phyloP scores from a whole-genome alignment of 192 early-diverging fungal species.

The Coemansia sp. region DNA sequence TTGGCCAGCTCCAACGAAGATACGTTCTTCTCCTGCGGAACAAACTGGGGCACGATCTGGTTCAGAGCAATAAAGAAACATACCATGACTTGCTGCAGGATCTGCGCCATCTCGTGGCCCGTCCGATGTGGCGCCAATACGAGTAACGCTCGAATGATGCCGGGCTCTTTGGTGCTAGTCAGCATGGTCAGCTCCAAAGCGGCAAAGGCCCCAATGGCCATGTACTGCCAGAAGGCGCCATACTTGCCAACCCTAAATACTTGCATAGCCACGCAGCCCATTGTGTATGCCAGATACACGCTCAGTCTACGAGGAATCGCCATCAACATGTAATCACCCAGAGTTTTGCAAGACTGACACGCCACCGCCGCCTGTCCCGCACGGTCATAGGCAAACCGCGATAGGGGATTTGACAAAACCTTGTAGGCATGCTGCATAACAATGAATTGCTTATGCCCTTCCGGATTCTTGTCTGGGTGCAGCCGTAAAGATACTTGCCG shows the following conservation, averaged over 20 bases:
- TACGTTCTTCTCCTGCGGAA: slow-evolving; percentile 39
- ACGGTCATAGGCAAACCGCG: slow-evolving; percentile 73
- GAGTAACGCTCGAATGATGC: slow-evolving; percentile 25
- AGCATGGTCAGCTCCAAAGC: slow-evolving; percentile 49
- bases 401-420: slow-evolving; percentile 67
- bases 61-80: slow-evolving; percentile 54
- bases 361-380: slow-evolving; percentile 62
- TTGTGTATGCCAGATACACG: slow-evolving; percentile 29
- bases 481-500: slow-evolving; percentile 60
- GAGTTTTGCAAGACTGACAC: slow-evolving; percentile 62
- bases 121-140: slow-evolving; percentile 46
- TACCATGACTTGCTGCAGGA: slow-evolving; percentile 45
- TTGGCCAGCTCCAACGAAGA: slow-evolving; percentile 41
- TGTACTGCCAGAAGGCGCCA: slow-evolving; percentile 53
- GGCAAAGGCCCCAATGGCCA: slow-evolving; percentile 43
- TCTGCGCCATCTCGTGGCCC: slow-evolving; percentile 44
- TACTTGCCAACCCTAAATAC: slow-evolving; percentile 43
- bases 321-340: slow-evolving; percentile 86
- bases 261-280: slow-evolving; percentile 47
- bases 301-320: slow-evolving; percentile 40
- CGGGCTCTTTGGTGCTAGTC: slow-evolving; percentile 31
- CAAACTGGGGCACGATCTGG: slow-evolving; percentile 54
- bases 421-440: slow-evolving; percentile 78
- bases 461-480: slow-evolving; percentile 71
- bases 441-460: slow-evolving; percentile 72